Evolutionary conservation across 1,139 yeast species (phyloP), one percentile per base, ranked within the genome.

Genomic region (Suhomyces guaymorum): DNA sequence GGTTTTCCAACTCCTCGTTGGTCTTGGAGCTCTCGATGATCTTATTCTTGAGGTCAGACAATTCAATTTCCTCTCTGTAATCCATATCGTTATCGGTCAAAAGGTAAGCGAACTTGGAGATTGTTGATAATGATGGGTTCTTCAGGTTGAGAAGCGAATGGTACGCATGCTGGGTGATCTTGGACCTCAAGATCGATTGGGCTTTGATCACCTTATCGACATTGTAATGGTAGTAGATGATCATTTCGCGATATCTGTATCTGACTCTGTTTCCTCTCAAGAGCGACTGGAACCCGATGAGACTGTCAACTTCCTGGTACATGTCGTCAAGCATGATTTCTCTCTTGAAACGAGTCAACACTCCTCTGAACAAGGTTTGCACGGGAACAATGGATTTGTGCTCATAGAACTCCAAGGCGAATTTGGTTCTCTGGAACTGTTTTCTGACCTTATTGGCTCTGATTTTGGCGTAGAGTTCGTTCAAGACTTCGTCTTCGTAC

Each of bases 41-140:
- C 23, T 73, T 66, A 43, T 86, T 90, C 47, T 87, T 81, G 39
- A 77, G 61, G 33, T 76, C 78, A 24, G 86, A 85, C 23, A 90
- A 62, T 38, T 75, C 78, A 42, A 85, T 68, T 48, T 88, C 96
- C 48, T 84, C 86, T 39, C 80, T 84, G 54, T 80, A 83, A 52
- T 87, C 96, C 21, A 65, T 60, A 39, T 84, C 92, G 39, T 79
- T 78, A 45, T 83, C 92, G 40, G 87, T 84, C 31, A 92, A 65
- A 29, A 92, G 61, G 45, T 80, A 78, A 1, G 92, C 86, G 59
- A 89, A 94, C 39, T 78, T 81, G 48, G 81, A 76, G 25, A 94
- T 82, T 0, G 89, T 86, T 15, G 80, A 61, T 30, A 94, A 60
- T 0, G 95, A 84, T 1, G 98, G 97, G 49, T 83, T 82, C 30